Conservation (phyloP, 306 rosid species). For the Cicer chorassanicum region DNA sequence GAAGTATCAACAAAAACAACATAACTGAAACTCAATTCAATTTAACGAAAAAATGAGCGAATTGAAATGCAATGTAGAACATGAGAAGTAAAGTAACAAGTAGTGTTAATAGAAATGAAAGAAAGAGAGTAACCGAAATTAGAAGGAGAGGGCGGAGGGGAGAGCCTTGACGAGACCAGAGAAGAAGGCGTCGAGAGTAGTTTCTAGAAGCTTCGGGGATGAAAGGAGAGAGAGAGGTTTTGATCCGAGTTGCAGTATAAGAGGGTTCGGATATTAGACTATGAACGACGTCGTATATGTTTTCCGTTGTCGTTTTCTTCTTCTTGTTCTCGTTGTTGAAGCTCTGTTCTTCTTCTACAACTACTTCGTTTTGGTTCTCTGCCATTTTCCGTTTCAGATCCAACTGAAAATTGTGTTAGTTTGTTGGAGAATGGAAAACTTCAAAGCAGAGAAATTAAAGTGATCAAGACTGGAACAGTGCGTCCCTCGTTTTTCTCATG, state of each 20-base stretch:
- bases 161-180: constrained; percentile 81
- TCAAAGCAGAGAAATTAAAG: not conserved
- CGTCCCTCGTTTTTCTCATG: too few relatives aligned
- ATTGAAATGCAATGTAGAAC: too few relatives aligned
- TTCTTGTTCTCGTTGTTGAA: not conserved
- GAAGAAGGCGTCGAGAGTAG: constrained; percentile 53
- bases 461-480: not conserved
- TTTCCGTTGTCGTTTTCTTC: constrained; percentile 35
- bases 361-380: constrained; percentile 14
- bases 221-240: constrained; percentile 60
- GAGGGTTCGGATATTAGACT: constrained; percentile 56
- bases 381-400: constrained; percentile 33
- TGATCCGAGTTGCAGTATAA: constrained; percentile 54
- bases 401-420: not conserved
- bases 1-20: not conserved
- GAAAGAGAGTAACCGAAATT: constrained; percentile 68
- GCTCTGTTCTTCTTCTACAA: not conserved
- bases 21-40: too few relatives aligned
- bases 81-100: too few relatives aligned
- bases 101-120: not conserved
- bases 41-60: too few relatives aligned
- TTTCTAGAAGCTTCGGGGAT: constrained; percentile 70
- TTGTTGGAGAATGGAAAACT: not conserved
- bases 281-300: constrained; percentile 50
- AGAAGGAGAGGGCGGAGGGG: constrained; percentile 79